These are phyloP conservation scores for Trichoderma parareesei DNA, from an alignment of 495 filamentous ascomycete genomes.

Conservation along the genomic window DNA sequence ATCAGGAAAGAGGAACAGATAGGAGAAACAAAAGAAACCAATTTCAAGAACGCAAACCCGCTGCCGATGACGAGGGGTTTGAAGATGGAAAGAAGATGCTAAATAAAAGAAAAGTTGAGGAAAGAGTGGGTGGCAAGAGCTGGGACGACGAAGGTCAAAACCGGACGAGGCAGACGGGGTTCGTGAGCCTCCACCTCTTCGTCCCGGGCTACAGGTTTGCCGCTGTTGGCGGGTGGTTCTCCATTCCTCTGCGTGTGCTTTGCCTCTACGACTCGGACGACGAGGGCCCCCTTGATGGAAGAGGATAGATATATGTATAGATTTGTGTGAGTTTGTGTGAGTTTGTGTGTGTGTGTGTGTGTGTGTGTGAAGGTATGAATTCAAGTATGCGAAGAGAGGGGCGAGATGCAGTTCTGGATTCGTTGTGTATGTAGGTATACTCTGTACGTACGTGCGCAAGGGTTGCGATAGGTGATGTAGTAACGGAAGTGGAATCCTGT, in stretches of 20 bases:
- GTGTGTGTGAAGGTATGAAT: neutral
- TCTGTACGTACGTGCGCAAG: too few species aligned
- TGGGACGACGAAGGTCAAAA: neutral
- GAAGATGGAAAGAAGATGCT: neutral
- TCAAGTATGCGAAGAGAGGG: neutral
- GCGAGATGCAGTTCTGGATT: neutral
- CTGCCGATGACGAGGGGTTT: neutral
- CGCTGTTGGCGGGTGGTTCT: neutral
- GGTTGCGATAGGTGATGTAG: too few species aligned
- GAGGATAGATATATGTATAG: neutral
- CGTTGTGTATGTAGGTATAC: too few species aligned
- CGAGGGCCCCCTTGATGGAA: neutral
- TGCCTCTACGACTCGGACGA: neutral
- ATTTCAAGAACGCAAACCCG: neutral
- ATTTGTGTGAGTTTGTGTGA: neutral
- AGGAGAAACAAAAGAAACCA: neutral
- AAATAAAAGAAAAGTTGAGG: neutral
- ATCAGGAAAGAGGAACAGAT: neutral
- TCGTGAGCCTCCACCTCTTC: neutral
- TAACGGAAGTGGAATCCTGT: neutral
- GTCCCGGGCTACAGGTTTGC: neutral
- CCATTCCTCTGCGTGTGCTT: neutral
- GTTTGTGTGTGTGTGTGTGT: neutral
- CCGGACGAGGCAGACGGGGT: neutral
- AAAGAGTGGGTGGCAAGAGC: neutral